phyloP scores from a whole-genome alignment of 371 early-diverging fungal species.

The Circinella minor region DNA sequence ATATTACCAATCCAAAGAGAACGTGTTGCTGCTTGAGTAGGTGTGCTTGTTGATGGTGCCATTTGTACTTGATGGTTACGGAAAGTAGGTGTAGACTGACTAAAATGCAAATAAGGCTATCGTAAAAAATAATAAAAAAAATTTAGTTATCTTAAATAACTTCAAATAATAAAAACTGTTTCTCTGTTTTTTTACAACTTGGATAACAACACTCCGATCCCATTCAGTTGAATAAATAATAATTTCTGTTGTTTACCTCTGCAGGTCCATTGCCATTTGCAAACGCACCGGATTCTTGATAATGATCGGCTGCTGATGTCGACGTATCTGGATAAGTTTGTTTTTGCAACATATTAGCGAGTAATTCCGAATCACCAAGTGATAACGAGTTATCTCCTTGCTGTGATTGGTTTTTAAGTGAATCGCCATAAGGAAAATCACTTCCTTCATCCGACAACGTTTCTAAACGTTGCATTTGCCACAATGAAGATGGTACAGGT shows the following conservation, averaged over 20 bases:
- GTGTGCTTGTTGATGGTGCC: slow-evolving; percentile 30
- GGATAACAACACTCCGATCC: no score
- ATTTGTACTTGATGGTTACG: slow-evolving; percentile 23
- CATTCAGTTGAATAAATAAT: no score
- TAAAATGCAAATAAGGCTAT: slow-evolving; percentile 35
- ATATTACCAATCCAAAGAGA: slow-evolving; percentile 97
- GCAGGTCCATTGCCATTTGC: slow-evolving; percentile 20
- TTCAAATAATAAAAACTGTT: no score
- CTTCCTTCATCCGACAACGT: slow-evolving; percentile 45
- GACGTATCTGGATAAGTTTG: slow-evolving; percentile 9
- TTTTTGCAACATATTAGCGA: slow-evolving; percentile 49
- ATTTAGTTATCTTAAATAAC: neutral
- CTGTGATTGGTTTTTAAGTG: neutral
- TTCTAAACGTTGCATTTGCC: slow-evolving; percentile 50
- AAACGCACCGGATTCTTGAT: slow-evolving; percentile 17
- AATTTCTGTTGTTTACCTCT: slow-evolving; percentile 18
- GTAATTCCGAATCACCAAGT: slow-evolving; percentile 52
- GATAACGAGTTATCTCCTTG: slow-evolving; percentile 33
- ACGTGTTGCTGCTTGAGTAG: slow-evolving; percentile 67
- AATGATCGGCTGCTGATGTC: slow-evolving; percentile 6
- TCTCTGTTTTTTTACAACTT: no score
- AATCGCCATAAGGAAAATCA: slow-evolving; percentile 8
- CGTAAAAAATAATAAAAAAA: neutral
- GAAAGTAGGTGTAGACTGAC: slow-evolving; percentile 46
- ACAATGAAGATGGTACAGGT: slow-evolving; percentile 41